These are phyloP conservation scores for Tetrahymena borealis DNA, from an alignment of 73 alveolate genomes.

Conservation along the genomic window DNA sequence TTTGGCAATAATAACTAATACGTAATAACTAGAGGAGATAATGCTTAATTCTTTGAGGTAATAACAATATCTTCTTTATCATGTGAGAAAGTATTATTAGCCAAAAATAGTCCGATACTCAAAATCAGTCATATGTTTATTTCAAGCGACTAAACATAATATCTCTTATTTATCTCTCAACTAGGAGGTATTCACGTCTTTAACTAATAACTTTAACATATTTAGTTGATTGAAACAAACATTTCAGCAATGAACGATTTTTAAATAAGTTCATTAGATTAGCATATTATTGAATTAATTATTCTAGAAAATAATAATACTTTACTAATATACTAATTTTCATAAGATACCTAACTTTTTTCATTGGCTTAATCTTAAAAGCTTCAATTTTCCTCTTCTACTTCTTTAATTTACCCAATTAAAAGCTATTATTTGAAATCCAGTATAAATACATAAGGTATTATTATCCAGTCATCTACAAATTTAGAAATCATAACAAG, in stretches of 20 bases:
- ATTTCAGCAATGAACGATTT: background rate
- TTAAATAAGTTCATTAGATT: background rate
- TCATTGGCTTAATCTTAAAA: too few species aligned
- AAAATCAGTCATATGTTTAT: background rate
- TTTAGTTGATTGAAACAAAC: background rate
- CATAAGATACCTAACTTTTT: too few species aligned
- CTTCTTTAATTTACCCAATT: too few species aligned
- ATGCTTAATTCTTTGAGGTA: background rate
- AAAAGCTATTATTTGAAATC: too few species aligned
- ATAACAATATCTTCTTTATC: background rate
- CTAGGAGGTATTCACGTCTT: background rate
- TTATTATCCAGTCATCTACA: background rate
- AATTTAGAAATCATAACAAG: background rate
- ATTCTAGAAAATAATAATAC: background rate
- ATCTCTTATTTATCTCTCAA: background rate
- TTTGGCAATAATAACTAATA: background rate
- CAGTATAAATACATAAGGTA: background rate
- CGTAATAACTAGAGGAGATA: background rate
- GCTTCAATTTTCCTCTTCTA: too few species aligned
- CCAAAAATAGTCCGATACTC: background rate
- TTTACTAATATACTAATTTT: background rate
- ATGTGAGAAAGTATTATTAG: background rate
- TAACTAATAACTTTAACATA: background rate
- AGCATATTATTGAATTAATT: background rate
- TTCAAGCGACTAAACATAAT: background rate